Conservation (phyloP, 2,329 filamentous ascomycete genomes). For the Tolypocladium tundrense region DNA sequence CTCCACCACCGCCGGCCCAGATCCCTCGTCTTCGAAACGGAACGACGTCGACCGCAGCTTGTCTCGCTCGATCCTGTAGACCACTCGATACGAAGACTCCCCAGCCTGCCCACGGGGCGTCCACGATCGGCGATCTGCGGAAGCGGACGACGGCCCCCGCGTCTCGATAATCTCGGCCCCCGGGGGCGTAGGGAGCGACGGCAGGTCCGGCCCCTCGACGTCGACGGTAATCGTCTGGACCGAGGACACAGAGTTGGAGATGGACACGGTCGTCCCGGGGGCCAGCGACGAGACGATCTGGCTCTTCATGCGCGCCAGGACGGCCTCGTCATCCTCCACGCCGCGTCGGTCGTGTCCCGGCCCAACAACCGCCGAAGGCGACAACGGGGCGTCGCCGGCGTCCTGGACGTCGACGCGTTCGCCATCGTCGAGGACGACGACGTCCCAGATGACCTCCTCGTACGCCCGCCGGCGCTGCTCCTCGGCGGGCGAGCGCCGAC, state of each 20-base stretch:
- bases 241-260: conserved; percentile 48
- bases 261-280: conserved; percentile 45
- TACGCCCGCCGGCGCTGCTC: conserved; percentile 34
- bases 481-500: conserved; percentile 38
- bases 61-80: conserved; percentile 48
- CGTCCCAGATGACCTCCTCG: conserved; percentile 56
- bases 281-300: conserved; percentile 46
- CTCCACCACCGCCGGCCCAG: conserved; percentile 15
- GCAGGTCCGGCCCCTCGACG: conserved; percentile 40
- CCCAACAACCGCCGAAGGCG: not conserved
- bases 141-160: conserved; percentile 10
- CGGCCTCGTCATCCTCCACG: conserved; percentile 28
- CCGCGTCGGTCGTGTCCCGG: not conserved
- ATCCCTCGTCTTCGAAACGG: conserved; percentile 19
- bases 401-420: conserved; percentile 41
- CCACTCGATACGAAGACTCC: conserved; percentile 39
- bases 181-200: conserved; percentile 42
- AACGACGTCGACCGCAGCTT: conserved; percentile 33
- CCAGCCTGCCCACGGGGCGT: conserved; percentile 11
- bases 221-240: conserved; percentile 57
- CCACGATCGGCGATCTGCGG: conserved; percentile 2
- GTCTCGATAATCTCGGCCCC: conserved; percentile 51
- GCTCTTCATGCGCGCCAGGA: conserved; percentile 33
- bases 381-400: conserved; percentile 18
- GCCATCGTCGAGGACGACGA: conserved; percentile 51